Base-by-base conservation (phyloP, 768 basidiomycete species). In the Candolleomyces aberdarensis region DNA sequence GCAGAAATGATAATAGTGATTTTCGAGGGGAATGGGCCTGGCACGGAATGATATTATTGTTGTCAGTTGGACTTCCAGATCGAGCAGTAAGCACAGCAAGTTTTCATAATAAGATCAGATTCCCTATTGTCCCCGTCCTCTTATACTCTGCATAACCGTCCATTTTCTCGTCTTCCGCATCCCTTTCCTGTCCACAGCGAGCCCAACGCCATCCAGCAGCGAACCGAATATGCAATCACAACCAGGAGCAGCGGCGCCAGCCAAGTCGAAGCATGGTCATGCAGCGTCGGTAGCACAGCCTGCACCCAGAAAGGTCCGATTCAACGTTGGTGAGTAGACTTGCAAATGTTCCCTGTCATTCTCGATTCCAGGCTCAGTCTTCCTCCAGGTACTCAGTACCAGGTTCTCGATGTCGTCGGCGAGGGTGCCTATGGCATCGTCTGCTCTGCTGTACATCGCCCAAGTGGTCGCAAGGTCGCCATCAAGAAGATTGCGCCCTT, bases 401-500 rank as follows among this genome's bases (percentile, higher is more conserved):
- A 92, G 72, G 89, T 93, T 29, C 83, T 92, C 64, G 89, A 92
- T 78, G 88, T 92, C 69, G 90, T 95, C 59, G 91, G 92, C 53
- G 92, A 94, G 71, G 92, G 94, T 26, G 94, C 94, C 56, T 96
- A 96, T 70, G 96, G 96, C 55, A 91, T 96, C 69, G 96, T 98
- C 62, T 94, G 92, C 74, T 96, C 95, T 22, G 96, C 96, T 5
- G 78, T 95, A 3, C 95, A 98, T 71, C 73, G 85, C 63, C 88
- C 93, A 2, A 92, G 91, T 56, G 87, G 88, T 56, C 89, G 92
- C 61, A 94, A 94, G 74, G 96, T 98, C 62, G 96, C 96, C 58
- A 95, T 97, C 81, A 97, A 97, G 82, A 92, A 92, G 78, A 94
- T 97, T 75, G 87, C 91, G 0, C 94, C 94, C 5, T 97, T 96